Base-by-base conservation (phyloP, 768 basidiomycete species). In the Suillus plorans region DNA sequence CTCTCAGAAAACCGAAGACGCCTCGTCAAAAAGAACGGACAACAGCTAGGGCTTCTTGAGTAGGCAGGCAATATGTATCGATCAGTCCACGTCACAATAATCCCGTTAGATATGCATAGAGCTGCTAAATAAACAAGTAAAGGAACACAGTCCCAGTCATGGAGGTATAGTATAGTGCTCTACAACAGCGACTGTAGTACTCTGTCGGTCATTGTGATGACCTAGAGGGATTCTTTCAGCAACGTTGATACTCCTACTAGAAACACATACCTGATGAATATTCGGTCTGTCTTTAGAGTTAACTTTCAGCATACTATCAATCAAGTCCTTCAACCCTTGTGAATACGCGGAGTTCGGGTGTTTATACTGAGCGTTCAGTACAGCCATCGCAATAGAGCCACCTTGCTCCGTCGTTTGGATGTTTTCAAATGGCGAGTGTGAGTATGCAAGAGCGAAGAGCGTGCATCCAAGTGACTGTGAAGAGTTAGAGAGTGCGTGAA, bases 301-400 rank as follows among this genome's bases (percentile, higher is more conserved):
- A 52, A 90, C 85, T 66, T 90, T 91, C 59, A 99, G 77, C 90
- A 93, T 92, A 53, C 80, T 80, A 74, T 95, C 91, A 63, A 99
- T 92, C 57, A 99, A 80, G 59, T 89, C 84, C 71, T 85, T 88
- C 64, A 97, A 78, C 5, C 91, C 92, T 71, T 94, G 87, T 16
- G 92, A 93, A 75, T 96, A 97, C n/a, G 85, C 86, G 4, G 91
- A 92, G 62, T 79, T 81, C 0, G 95, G 95, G 70, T 98, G 95
- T 70, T 89, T 90, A 78, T 96, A 99, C 69, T 92, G 89, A 0
- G 95, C 97, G 68, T 92, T 95, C 66, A 95, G 80, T 58, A 97
- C 97, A 0, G 97, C 95, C 96, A 99, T 97, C 2, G 96, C 96
- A 72, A 99, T 95, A 53, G 94, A 96, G 14, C 94, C 94, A 42